These are phyloP conservation scores for Boletus speciosus DNA, from an alignment of 768 basidiomycete genomes.

Conservation along the genomic window DNA sequence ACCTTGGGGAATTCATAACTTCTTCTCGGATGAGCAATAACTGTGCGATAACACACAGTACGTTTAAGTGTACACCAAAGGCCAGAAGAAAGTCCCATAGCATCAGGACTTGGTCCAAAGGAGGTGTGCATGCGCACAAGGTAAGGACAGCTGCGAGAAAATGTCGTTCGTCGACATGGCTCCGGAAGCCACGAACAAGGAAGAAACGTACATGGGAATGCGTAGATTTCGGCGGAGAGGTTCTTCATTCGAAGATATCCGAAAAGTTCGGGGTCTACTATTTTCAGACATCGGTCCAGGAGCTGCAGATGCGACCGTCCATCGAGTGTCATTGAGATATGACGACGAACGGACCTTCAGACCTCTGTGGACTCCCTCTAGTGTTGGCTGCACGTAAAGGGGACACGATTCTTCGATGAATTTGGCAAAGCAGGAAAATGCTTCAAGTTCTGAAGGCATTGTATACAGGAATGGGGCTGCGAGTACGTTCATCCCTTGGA, in stretches of 20 bases:
- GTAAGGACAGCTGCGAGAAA: constrained; percentile 75
- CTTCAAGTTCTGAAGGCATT: constrained; percentile 97
- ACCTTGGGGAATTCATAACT: constrained; percentile 87
- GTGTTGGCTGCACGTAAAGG: constrained; percentile 92
- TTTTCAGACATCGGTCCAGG: constrained; percentile 86
- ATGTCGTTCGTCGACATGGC: not conserved
- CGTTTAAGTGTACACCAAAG: constrained; percentile 94
- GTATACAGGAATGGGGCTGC: constrained; percentile 97
- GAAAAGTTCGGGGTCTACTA: constrained; percentile 86
- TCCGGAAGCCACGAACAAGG: not conserved
- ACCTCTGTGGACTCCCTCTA: constrained; percentile 94
- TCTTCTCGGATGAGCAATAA: constrained; percentile 85
- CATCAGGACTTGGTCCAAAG: constrained; percentile 88
- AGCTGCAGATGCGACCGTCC: constrained; percentile 48
- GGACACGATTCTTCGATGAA: constrained; percentile 96
- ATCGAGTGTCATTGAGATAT: not conserved
- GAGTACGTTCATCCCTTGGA: constrained; percentile 99
- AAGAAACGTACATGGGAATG: constrained; percentile 80
- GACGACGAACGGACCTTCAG: constrained; percentile 63
- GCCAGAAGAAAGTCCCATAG: constrained; percentile 98
- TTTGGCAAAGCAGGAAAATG: constrained; percentile 93
- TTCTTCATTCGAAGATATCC: constrained; percentile 82
- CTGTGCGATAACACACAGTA: constrained; percentile 96
- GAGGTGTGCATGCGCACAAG: constrained; percentile 94
- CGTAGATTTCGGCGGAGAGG: constrained; percentile 93